Evolutionary conservation across 495 filamentous ascomycete genomes (phyloP), one percentile per base, ranked within the genome.

Genomic region (Xylaria sp.): DNA sequence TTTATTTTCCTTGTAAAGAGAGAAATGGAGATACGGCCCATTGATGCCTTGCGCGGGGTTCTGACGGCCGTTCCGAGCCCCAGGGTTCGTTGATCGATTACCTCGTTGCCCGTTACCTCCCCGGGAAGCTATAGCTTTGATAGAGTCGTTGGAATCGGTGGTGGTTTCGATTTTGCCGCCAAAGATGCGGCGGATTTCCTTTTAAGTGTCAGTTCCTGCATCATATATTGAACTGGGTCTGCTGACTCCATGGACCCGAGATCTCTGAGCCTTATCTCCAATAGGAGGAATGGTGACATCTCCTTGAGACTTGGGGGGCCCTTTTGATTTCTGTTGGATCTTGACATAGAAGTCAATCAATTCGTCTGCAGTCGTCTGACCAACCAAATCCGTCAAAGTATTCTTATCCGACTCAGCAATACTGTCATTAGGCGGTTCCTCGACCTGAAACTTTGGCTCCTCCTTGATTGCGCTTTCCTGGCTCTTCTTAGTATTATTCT

Each of bases 1-100:
- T 74, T 94, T 94, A 80, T 99, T 99, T 81, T 98, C 96, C 82
- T 99, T 99, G 85, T 95, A 96, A 48, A 99, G 87, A 0, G 93
- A 93, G 77, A 98, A 97, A 79, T 99, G 96, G 9, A 98, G 86
- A 76, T 93, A 95, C 11, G 91, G 88, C 1, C 92, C 94, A 21
- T 91, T 92, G 14, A 55, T 79, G 24, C 33, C 67, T 33, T 69
- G 69, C 61, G 59, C 46, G 50, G 69, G 21, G 41, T 73, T 72
- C 33, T 67, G 71, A 44, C 59, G 68, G 41, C 41, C 52, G 44
- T 80, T 75, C 35, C 79, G 76, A 21, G 82, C 72, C 24, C 75
- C 75, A 17, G 78, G 35, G 24, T 78, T 77, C 26, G 73, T 69
- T 37, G 77, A 76, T 62, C 83, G 82, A 67, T 83, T 80, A 37